Evolutionary conservation across 257 asterid genomes (phyloP).

Genomic region (Agastache rugosa): DNA sequence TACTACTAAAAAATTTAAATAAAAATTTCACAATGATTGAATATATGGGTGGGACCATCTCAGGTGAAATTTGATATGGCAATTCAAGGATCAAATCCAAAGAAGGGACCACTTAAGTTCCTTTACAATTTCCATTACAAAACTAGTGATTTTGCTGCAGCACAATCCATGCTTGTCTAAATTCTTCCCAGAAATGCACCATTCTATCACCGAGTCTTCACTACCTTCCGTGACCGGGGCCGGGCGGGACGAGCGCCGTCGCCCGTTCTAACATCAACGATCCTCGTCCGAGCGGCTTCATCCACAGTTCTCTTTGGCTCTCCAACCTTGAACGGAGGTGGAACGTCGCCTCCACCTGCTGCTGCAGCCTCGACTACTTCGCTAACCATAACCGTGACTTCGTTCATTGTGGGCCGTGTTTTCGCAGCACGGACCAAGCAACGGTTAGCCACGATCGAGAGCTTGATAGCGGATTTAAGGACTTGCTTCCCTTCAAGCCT

Average conservation of each 20-base stretch:
- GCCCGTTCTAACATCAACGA: background rate
- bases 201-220: background rate
- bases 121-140: background rate
- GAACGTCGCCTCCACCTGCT: background rate
- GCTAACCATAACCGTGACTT: conserved; percentile 31
- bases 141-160: background rate
- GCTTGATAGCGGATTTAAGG: conserved; percentile 66
- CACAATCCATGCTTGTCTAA: background rate
- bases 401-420: conserved; percentile 66
- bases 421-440: conserved; percentile 69
- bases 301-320: background rate
- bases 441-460: conserved; percentile 71
- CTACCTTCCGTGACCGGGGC: background rate
- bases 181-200: background rate
- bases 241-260: background rate
- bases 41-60: background rate
- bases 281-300: background rate
- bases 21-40: background rate
- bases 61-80: conserved; percentile 28
- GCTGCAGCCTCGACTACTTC: conserved; percentile 34
- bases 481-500: conserved; percentile 60
- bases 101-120: conserved; percentile 6
- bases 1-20: background rate
- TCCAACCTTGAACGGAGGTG: background rate
- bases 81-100: background rate